phyloP scores from a whole-genome alignment of 2,329 filamentous ascomycete genomes.

The Pestalotiopsis sp. region DNA sequence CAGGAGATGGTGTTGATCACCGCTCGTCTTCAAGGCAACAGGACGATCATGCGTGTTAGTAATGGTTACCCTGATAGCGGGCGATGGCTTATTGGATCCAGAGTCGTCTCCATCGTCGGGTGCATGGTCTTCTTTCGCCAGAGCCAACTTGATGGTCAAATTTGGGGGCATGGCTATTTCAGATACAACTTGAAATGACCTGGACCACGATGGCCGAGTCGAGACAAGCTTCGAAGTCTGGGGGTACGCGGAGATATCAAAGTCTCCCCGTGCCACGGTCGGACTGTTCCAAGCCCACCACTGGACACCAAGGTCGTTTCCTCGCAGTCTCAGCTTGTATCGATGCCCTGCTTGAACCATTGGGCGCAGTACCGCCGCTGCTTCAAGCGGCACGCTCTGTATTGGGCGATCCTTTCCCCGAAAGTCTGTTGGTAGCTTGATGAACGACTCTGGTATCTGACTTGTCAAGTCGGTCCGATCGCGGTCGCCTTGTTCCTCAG shows the following conservation, averaged over 20 bases:
- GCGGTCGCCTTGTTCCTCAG: not conserved
- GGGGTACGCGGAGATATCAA: not conserved
- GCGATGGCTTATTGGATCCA: not conserved
- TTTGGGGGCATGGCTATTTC: not conserved
- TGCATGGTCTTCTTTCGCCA: not conserved
- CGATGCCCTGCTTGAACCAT: not conserved
- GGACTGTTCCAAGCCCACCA: not conserved
- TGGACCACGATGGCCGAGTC: not conserved
- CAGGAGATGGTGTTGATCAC: conserved; percentile 4
- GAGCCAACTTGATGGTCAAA: not conserved
- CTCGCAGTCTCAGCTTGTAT: not conserved
- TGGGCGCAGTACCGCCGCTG: not conserved
- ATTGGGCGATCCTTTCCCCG: not conserved
- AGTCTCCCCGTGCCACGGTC: not conserved
- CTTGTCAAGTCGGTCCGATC: not conserved
- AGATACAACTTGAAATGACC: conserved; percentile 1
- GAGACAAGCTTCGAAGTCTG: not conserved
- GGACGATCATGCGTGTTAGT: not conserved
- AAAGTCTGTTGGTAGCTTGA: conserved; percentile 1
- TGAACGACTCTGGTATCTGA: not conserved
- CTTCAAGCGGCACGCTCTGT: conserved; percentile 1
- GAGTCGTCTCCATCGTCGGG: not conserved
- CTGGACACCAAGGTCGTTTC: conserved; percentile 5
- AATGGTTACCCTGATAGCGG: not conserved
- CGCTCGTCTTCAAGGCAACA: not conserved